Evolutionary conservation across 768 basidiomycete species (phyloP).

Genomic region (Chalciporus pseudorubinellus): DNA sequence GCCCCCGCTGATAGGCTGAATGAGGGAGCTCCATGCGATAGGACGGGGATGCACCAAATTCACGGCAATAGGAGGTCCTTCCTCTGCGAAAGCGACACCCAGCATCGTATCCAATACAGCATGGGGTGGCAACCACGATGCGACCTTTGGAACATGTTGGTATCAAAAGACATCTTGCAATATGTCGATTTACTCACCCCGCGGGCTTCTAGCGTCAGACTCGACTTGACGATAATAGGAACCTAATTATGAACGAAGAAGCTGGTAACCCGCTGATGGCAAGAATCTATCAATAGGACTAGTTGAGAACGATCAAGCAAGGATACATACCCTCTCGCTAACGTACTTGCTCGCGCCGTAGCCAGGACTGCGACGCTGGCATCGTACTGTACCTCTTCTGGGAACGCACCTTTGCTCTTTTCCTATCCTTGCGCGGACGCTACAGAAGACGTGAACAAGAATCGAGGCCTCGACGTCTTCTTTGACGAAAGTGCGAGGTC

Average conservation of each 20-base stretch:
- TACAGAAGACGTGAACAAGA: slow-evolving; percentile 43
- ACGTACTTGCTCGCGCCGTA: slow-evolving; percentile 37
- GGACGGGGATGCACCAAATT: slow-evolving; percentile 38
- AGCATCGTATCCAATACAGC: slow-evolving; percentile 26
- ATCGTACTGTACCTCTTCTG: slow-evolving; percentile 32
- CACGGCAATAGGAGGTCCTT: slow-evolving; percentile 16
- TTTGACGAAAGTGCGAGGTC: slow-evolving; percentile 30
- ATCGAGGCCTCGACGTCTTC: slow-evolving; percentile 24
- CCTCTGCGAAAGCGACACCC: slow-evolving; percentile 27
- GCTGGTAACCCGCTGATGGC: slow-evolving; percentile 31
- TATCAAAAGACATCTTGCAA: background rate
- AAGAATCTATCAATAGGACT: slow-evolving; percentile 24
- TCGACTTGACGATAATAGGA: slow-evolving; percentile 37
- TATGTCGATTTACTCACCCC: slow-evolving; percentile 21
- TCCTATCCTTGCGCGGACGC: slow-evolving; percentile 25
- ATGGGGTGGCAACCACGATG: slow-evolving; percentile 32
- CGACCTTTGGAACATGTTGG: slow-evolving; percentile 12
- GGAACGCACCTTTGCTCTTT: slow-evolving; percentile 18
- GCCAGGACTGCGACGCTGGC: slow-evolving; percentile 30
- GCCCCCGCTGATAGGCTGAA: slow-evolving; percentile 28
- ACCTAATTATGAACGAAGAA: slow-evolving; percentile 38
- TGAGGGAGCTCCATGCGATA: slow-evolving; percentile 20
- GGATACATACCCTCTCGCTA: slow-evolving; percentile 18
- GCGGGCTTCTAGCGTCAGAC: slow-evolving; percentile 25
- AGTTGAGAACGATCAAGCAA: slow-evolving; percentile 1